phyloP scores from a whole-genome alignment of 2,329 filamentous ascomycete genomes.

The Colletotrichum graminicola region DNA sequence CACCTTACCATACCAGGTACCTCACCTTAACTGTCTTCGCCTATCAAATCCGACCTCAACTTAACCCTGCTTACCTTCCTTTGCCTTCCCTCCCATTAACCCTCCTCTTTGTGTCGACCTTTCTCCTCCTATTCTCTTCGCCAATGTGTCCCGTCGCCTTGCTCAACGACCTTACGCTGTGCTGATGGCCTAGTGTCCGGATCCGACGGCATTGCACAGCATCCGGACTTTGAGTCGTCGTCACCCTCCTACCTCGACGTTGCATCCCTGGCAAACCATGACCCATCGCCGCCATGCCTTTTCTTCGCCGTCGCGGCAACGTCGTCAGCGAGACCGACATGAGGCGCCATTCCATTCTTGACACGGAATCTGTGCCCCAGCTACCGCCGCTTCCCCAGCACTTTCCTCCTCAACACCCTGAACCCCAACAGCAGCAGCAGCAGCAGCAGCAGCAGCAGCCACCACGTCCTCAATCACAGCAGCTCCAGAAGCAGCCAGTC shows the following conservation, averaged over 20 bases:
- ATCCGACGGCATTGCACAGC: constrained; percentile 31
- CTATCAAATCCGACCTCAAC: constrained; percentile 10
- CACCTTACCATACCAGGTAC: constrained; percentile 7
- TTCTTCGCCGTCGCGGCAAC: constrained; percentile 72
- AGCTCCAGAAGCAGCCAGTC: constrained; percentile 25
- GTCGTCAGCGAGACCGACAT: constrained; percentile 71
- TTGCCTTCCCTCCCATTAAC: constrained; percentile 9
- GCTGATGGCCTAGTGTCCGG: constrained; percentile 39
- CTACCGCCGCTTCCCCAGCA: constrained; percentile 44
- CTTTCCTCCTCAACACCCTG: constrained; percentile 33
- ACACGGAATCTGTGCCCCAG: constrained; percentile 48
- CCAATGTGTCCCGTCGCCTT: constrained; percentile 23
- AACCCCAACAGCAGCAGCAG: constrained; percentile 25
- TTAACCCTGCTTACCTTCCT: constrained; percentile 18
- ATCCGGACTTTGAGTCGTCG: constrained; percentile 15
- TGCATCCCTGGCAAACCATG: constrained; percentile 48
- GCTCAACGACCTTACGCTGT: constrained; percentile 11
- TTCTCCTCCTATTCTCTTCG: background rate
- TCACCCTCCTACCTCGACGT: constrained; percentile 31
- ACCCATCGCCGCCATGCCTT: constrained; percentile 65
- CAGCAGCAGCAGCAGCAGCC: constrained; percentile 26
- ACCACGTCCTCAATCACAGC: constrained; percentile 21
- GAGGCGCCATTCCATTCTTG: constrained; percentile 63
- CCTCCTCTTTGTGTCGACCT: constrained; percentile 7
- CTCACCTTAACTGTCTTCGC: constrained; percentile 27